Evolutionary conservation across 345 rosid species (phyloP), one percentile per base, ranked within the genome.

Genomic region (Adansonia digitata): DNA sequence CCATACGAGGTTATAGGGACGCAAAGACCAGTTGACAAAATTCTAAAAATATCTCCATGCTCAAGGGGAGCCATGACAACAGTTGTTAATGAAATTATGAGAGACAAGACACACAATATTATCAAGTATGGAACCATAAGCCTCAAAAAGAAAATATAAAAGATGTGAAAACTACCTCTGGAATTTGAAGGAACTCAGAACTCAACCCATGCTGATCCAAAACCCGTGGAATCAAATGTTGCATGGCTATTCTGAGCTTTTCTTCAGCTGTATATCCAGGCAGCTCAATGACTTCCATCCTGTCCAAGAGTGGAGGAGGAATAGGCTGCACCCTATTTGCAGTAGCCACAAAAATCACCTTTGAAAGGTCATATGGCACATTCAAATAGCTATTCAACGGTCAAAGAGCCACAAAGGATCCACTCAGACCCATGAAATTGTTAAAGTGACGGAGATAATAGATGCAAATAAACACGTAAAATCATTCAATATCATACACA

Each of bases 231-330:
- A 94, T 90, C 78, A 94, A 82, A 90, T 92, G 97, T 29, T 81
- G 90, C 92, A 91, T 88, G 59, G 98, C 97, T 83, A 94, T 94
- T 81, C 77, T 87, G 73, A 92, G 94, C 84, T 94, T 94, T 83
- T 94, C 98, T 81, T 92, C 98, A 69, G 88, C 93, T 7, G 98
- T 92, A 83, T 94, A 94, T 57, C 98, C 98, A 78, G 98, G 97
- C 73, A 94, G 83, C 85, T 94, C 98, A 78, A 94, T 92, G 63
- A 94, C 93, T 85, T 94, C 97, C 98, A 94, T 92, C 84, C 98
- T 88, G 81, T 94, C 98, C 70, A 90, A 80, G 67, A 94, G 97
- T 37, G 98, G 87, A n/a, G 98, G 95, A 77, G 98, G 98, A 79
- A 94, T 91, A 77, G 97, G 98, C 82, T 92, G 97, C 60, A 81